Percentiles rank a stretch among this genome's conserved stretches.
phyloP scores from a whole-genome alignment of 2,329 filamentous ascomycete species.

The Aureobasidium uvarum region DNA sequence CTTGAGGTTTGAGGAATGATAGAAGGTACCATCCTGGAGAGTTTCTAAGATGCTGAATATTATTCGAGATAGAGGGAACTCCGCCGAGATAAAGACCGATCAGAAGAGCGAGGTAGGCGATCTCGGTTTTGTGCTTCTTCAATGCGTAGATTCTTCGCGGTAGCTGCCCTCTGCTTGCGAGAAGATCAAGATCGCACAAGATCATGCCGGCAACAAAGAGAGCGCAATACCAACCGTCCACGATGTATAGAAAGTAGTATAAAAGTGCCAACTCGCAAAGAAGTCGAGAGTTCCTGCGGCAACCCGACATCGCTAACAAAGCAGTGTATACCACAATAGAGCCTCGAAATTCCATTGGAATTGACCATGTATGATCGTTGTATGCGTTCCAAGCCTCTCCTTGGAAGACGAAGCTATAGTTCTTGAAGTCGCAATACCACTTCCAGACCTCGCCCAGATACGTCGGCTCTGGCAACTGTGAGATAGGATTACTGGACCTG shows the following conservation, averaged over 20 bases:
- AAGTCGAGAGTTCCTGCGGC: conserved; percentile 55
- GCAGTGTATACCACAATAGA: conserved; percentile 63
- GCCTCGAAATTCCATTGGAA: conserved; percentile 62
- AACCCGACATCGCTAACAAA: conserved; percentile 57
- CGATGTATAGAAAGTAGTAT: conserved; percentile 32
- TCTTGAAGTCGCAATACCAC: conserved; percentile 60
- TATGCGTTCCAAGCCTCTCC: conserved; percentile 58
- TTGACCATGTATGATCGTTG: conserved; percentile 63
- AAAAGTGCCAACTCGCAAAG: conserved; percentile 55
- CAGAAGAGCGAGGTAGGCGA: conserved; percentile 53
- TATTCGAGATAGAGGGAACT: conserved; percentile 14
- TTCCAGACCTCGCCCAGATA: conserved; percentile 49
- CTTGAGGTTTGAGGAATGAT: conserved; percentile 47
- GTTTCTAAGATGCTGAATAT: conserved; percentile 14
- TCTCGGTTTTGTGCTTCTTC: conserved; percentile 50
- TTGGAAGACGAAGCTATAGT: conserved; percentile 66
- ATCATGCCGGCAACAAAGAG: conserved; percentile 63
- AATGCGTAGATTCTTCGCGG: conserved; percentile 51
- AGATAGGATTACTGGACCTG: conserved; percentile 42
- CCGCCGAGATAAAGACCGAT: conserved; percentile 54
- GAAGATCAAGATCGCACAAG: conserved; percentile 60
- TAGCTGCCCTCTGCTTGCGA: conserved; percentile 52
- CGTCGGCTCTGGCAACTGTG: not conserved
- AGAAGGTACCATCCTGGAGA: conserved; percentile 58
- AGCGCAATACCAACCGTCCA: conserved; percentile 50